Evolutionary conservation across 2,329 filamentous ascomycete genomes (phyloP), one percentile per base, ranked within the genome.

Genomic region (Penicillium sp.): DNA sequence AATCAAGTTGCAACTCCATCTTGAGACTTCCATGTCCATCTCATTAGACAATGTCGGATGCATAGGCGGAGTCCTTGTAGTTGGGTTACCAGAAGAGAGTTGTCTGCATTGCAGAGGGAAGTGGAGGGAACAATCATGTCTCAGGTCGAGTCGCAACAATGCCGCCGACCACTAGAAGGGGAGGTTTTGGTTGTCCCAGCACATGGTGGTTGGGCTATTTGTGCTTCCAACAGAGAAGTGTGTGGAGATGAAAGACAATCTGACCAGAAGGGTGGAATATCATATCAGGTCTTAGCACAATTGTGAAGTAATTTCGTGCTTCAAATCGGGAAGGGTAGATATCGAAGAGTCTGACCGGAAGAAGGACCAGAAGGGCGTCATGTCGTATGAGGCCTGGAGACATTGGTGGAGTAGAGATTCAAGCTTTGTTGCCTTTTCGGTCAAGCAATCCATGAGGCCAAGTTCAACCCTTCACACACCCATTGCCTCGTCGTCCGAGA

Each of bases 401-500:
- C 34, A 28, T 29, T 31, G 2, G 26, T 24, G 22, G 12, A 13
- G 19, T 22, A 13, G 15, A 22, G 6, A 24, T 29, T 40, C 10
- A 21, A 22, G 17, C 2, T 24, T 45, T 10, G 5, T n/a, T 5
- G n/a, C 32, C 31, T 4, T 6, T 32, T 24, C 44, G 32, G 26
- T 17, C 15, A 33, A 37, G 22, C 32, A 45, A 32, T 43, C n/a
- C 28, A 33, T 17, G 41, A 37, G 19, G 21, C 15, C 43, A 6
- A 5, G 5, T 17, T 1, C 2, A 13, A 6, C 19, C 7, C 8
- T 44, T 64, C 65, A 69, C 50, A 62, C 66, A 26, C 67, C 66
- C 65, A 69, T 69, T 6, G 54, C 60, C 34, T 67, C 68, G 3
- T 61, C 64, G 26, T 69, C 67, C 2, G 69, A 70, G 9, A 72